A percentile compares a stretch with the other conserved stretches of the same genome.
Conservation (phyloP, 2,329 filamentous ascomycete genomes). For the Ascochyta viciae-villosae region DNA sequence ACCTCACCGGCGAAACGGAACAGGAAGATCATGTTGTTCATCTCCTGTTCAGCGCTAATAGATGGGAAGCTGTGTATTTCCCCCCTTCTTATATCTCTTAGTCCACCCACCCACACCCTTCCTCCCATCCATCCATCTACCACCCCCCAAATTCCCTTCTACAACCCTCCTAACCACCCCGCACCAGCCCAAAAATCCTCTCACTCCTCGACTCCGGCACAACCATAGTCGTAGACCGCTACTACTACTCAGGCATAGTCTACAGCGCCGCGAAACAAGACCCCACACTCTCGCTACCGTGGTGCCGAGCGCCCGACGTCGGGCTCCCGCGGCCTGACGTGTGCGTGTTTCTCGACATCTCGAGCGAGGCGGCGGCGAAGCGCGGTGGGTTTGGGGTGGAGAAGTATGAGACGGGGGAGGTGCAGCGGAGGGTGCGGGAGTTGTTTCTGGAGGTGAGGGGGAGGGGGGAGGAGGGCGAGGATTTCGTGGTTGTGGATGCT, state of each 20-base stretch:
- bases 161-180: too few relatives aligned
- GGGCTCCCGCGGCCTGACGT: slow-evolving; percentile 88
- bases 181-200: slow-evolving; percentile 33
- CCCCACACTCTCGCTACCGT: slow-evolving; percentile 71
- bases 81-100: background rate
- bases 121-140: background rate
- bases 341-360: slow-evolving; percentile 85
- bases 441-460: slow-evolving; percentile 68
- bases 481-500: slow-evolving; percentile 64
- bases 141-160: background rate
- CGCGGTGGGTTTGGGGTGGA: slow-evolving; percentile 90
- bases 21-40: slow-evolving; percentile 91
- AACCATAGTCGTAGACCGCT: slow-evolving; percentile 86
- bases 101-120: background rate
- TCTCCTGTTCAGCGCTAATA: slow-evolving; percentile 86
- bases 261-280: slow-evolving; percentile 90
- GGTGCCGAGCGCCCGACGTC: slow-evolving; percentile 84
- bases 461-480: slow-evolving; percentile 55
- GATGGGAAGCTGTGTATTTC: slow-evolving; percentile 72
- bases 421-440: slow-evolving; percentile 80
- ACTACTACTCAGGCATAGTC: slow-evolving; percentile 93
- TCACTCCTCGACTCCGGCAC: slow-evolving; percentile 66
- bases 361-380: slow-evolving; percentile 72
- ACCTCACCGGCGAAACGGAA: slow-evolving; percentile 74
- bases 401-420: slow-evolving; percentile 82